Conservation (phyloP, 2,329 filamentous ascomycete species). For the Dothistroma septosporum region DNA sequence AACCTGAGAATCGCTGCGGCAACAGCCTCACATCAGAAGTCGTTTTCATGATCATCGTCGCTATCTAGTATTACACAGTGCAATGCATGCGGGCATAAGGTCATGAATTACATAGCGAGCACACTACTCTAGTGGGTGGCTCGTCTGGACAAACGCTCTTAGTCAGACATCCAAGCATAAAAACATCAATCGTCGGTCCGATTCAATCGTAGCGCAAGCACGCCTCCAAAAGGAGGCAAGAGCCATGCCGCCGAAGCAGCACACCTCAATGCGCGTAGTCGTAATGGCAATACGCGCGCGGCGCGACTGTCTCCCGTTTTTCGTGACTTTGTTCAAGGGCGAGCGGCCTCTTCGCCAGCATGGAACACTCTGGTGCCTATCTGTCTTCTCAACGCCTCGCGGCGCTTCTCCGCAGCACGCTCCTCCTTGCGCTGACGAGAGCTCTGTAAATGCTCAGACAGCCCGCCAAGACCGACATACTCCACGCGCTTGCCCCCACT, state of each 20-base stretch:
- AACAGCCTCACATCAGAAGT: background rate
- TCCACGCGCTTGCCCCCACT: constrained; percentile 44
- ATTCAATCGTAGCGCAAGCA: no score
- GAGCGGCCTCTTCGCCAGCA: constrained; percentile 1
- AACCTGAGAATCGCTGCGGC: background rate
- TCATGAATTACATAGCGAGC: background rate
- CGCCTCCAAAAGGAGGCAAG: background rate
- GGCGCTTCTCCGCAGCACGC: constrained; percentile 48
- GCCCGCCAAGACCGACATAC: constrained; percentile 48
- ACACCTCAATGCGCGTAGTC: no score
- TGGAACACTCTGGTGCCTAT: constrained; percentile 37
- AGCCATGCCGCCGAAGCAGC: background rate
- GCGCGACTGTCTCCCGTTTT: no score
- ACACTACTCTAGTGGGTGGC: background rate
- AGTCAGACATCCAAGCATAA: background rate
- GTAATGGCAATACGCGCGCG: no score
- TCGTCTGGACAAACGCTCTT: background rate
- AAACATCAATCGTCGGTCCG: background rate
- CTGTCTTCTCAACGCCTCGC: constrained; percentile 51
- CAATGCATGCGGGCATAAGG: background rate
- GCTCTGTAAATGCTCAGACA: constrained; percentile 47
- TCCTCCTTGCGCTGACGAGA: constrained; percentile 43
- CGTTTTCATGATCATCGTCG: background rate
- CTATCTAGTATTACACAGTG: background rate
- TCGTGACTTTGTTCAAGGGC: background rate